Conservation (phyloP, 2,329 filamentous ascomycete species). For the Beauveria bassiana region DNA sequence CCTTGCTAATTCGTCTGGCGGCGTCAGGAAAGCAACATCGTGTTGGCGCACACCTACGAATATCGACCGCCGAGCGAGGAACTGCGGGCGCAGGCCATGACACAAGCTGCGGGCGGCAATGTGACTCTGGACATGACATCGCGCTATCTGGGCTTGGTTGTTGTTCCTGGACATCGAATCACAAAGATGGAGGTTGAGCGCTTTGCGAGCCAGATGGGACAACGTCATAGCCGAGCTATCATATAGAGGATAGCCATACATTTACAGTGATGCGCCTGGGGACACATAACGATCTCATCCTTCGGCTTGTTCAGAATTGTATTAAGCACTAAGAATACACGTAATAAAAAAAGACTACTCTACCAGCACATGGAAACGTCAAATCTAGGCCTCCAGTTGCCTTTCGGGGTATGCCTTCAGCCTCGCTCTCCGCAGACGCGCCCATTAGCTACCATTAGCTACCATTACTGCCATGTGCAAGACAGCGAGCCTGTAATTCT, state of each 20-base stretch:
- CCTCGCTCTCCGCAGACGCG: not conserved
- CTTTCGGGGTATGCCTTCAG: conserved; percentile 11
- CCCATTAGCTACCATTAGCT: conserved; percentile 4
- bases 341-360: conserved; percentile 10
- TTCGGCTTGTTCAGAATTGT: conserved; percentile 11
- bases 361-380: conserved; percentile 8
- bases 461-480: conserved; percentile 9
- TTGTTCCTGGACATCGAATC: conserved; percentile 81
- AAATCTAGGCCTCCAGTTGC: conserved; percentile 5
- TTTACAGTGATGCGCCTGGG: not conserved
- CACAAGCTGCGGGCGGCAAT: conserved; percentile 28
- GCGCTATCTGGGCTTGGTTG: conserved; percentile 80
- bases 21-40: conserved; percentile 73
- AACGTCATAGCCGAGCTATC: not conserved
- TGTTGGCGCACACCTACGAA: conserved; percentile 79
- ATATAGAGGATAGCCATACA: conserved; percentile 5
- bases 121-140: conserved; percentile 68
- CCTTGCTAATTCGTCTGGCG: conserved; percentile 15
- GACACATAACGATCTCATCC: not conserved
- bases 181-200: conserved; percentile 84
- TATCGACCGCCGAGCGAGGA: conserved; percentile 66
- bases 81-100: conserved; percentile 31
- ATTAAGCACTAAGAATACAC: conserved; percentile 23
- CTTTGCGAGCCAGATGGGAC: conserved; percentile 47
- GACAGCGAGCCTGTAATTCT: conserved; percentile 1